phyloP scores from a whole-genome alignment of 1,139 yeast genomes.

The Candida freyschussii region DNA sequence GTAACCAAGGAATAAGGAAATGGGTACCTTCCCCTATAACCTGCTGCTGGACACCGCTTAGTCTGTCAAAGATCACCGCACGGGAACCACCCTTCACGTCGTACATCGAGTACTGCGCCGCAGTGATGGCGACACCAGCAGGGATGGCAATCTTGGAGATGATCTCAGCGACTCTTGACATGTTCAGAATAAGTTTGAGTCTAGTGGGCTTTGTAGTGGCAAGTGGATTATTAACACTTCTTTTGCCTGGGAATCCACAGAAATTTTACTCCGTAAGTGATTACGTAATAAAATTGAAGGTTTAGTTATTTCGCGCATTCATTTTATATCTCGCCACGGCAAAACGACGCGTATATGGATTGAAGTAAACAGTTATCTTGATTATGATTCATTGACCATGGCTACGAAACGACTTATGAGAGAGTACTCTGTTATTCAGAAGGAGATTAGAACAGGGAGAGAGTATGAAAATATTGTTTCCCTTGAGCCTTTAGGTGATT shows the following conservation, averaged over 20 bases:
- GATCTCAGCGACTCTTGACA: constrained; percentile 32
- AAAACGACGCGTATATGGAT: too few relatives aligned
- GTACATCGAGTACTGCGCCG: constrained; percentile 71
- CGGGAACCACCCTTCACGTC: constrained; percentile 96
- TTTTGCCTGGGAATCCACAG: too few relatives aligned
- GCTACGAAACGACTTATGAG: constrained; percentile 39
- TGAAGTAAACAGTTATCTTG: constrained; percentile 1
- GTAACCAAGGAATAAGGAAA: constrained; percentile 93
- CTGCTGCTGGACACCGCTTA: constrained; percentile 77
- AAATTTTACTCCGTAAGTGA: background rate
- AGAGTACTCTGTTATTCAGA: constrained; percentile 38
- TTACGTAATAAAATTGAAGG: too few relatives aligned
- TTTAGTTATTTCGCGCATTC: too few relatives aligned
- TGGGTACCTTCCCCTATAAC: constrained; percentile 98
- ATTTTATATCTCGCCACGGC: too few relatives aligned
- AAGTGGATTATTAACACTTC: too few relatives aligned
- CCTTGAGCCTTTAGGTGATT: constrained; percentile 43
- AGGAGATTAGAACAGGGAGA: constrained; percentile 32
- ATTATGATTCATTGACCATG: constrained; percentile 9
- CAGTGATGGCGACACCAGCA: constrained; percentile 59
- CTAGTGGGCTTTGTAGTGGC: background rate
- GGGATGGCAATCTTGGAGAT: constrained; percentile 53
- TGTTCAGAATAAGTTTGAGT: constrained; percentile 7
- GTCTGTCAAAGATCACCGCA: constrained; percentile 92
- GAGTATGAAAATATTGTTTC: constrained; percentile 34